Base-by-base conservation (phyloP, 768 basidiomycete genomes). In the Megacollybia marginata region DNA sequence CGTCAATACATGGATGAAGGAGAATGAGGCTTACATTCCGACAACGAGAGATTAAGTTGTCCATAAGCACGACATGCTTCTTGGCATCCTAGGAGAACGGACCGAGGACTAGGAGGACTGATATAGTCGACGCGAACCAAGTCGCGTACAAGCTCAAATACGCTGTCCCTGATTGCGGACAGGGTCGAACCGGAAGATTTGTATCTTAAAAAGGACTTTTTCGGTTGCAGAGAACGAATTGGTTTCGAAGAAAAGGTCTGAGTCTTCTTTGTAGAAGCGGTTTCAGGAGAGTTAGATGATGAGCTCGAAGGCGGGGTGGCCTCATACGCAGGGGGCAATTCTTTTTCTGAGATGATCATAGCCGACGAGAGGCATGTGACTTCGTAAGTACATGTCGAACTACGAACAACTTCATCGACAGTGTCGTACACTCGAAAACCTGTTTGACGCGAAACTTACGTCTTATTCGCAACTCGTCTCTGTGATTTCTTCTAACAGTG, bases 321-420 rank as follows among this genome's bases (percentile, higher is more conserved):
- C 9, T 40, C 15, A 44, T 44, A 13, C 5, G n/a, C 15, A 44
- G 20, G 20, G 13, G 44, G n/a, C 44, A 44, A 15, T 15, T 44
- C 13, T 16, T n/a, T 45, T 45, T 45, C 44, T 10, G 44, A 45
- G 23, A 28, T 28, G 23, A 28, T 28, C 23, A 28, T 28, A 6
- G 23, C 6, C 23, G 6, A 28, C n/a, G 6, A 28, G 23, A 28
- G 23, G 23, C 23, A 45, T 6, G 6, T 28, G 23, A 28, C 15
- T 42, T 44, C n/a, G n/a, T n/a, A n/a, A n/a, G 52, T 53, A 48
- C 49, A 91, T 89, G 87, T 74, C 84, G 51, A 82, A 72, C 56
- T 94, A 93, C 70, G 95, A 98, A 57, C 79, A 85, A 49, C 75
- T 97, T 32, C 88, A 96, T 59, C 73, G 92, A 48, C 92, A 95